Base-by-base conservation (phyloP, 2,329 filamentous ascomycete genomes). In the Didymella pomorum region DNA sequence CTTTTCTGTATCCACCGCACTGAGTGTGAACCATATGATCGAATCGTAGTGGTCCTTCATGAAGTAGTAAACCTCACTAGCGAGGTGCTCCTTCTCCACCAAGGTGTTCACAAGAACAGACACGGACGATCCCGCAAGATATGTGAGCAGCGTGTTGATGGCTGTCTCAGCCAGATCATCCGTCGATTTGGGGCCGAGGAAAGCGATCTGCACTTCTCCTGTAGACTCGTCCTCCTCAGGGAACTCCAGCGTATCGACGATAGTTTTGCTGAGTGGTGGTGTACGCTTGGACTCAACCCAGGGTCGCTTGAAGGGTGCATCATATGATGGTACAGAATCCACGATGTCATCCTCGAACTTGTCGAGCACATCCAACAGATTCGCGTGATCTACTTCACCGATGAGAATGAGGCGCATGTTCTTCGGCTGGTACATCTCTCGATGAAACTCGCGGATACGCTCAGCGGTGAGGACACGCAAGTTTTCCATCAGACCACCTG, bases 371-470 rank as follows among this genome's bases (percentile, higher is more conserved):
- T 89, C 79, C 21, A 98, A 80, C 57, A 99, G 84, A 69, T 96
- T 84, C 0, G 86, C 80, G 72, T 97, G 91, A 71, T 97, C 88
- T 1, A 96, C 87, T 76, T 97, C 93, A 42, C 95, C 95, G n/a
- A 96, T 89, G 58, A 99, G 87, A 25, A 97, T 86, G 26, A 99
- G 80, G 64, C 93, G 96, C 59, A 99, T 81, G 71, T 99, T 99
- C 74, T 93, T 94, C 3, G 95, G 95, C 75, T 98, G 94, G 72
- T 99, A 99, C 94, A 99, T 98, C 64, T 93, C 91, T 62, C 88
- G 88, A 76, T 99, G 95, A 71, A 98, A 99, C 58, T 89, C 87
- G n/a, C 95, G 89, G 65, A 99, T 99, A 37, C 93, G 88, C 51
- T 97, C 90, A 1, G 93, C 88, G 0, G 92, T 95, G 45, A 99